These are phyloP conservation scores for Hordeum vulgare DNA, from an alignment of 176 grass and related monocot genomes.

Conservation along the genomic window DNA sequence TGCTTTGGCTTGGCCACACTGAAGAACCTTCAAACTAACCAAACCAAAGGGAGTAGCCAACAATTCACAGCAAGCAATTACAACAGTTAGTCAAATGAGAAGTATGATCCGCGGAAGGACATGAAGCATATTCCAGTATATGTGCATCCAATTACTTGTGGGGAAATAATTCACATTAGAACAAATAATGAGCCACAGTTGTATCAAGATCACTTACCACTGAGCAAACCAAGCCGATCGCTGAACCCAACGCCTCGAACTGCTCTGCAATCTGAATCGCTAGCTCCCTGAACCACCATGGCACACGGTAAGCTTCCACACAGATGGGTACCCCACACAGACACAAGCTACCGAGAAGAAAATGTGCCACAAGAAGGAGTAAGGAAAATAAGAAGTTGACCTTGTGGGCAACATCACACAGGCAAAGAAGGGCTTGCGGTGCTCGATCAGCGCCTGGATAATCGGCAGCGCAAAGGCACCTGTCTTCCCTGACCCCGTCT, in stretches of 20 bases:
- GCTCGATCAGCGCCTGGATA: constrained; percentile 54
- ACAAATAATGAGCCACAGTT: neutral
- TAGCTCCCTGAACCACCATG: constrained; percentile 49
- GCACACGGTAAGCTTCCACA: neutral
- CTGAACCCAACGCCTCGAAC: constrained; percentile 72
- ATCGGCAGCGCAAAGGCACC: constrained; percentile 81
- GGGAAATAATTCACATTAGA: neutral
- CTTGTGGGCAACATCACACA: constrained; percentile 61
- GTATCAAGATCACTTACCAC: constrained; percentile 48
- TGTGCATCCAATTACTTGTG: neutral
- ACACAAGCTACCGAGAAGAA: neutral
- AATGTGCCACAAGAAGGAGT: neutral
- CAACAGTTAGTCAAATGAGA: neutral
- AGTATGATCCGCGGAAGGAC: neutral
- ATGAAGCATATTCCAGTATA: neutral
- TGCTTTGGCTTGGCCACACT: neutral
- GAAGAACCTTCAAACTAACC: neutral
- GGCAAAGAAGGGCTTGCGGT: constrained; percentile 57
- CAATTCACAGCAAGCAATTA: neutral
- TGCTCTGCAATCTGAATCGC: constrained; percentile 91
- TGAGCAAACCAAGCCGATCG: constrained; percentile 50
- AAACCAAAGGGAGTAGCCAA: neutral
- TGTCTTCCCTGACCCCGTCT: constrained; percentile 86
- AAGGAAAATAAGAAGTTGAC: constrained; percentile 8
- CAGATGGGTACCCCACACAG: neutral